Conservation (phyloP, 306 rosid genomes). For the Pachyrhizus erosus region DNA sequence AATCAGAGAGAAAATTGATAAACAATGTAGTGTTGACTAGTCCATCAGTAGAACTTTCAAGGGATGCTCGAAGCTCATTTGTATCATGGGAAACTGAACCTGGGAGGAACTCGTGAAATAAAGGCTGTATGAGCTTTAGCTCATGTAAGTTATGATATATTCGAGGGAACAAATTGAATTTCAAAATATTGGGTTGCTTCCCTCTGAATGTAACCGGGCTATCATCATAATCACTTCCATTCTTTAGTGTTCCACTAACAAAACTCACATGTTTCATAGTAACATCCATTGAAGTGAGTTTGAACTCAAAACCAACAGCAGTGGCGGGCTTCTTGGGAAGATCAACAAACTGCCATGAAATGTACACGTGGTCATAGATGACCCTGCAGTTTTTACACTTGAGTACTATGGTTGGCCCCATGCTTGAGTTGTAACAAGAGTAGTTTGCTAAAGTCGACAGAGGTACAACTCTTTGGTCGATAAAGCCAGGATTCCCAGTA, state of each 20-base stretch:
- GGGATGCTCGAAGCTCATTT: conserved; percentile 74
- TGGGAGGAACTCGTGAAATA: conserved; percentile 90
- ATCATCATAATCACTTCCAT: conserved; percentile 71
- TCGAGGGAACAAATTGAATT: conserved; percentile 83
- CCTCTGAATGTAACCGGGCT: conserved; percentile 93
- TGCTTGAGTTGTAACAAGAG: conserved; percentile 84
- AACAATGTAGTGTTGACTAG: conserved; percentile 77
- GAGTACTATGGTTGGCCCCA: conserved; percentile 74
- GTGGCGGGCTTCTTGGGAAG: conserved; percentile 83
- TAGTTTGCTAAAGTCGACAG: conserved; percentile 70
- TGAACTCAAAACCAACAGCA: conserved; percentile 95
- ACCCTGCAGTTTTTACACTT: conserved; percentile 69
- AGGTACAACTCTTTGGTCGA: conserved; percentile 65
- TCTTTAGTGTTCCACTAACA: conserved; percentile 77
- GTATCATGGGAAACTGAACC: conserved; percentile 77
- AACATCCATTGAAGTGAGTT: conserved; percentile 64
- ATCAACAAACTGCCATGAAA: conserved; percentile 91
- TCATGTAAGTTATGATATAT: conserved; percentile 70
- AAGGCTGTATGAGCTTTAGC: conserved; percentile 88
- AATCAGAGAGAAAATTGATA: conserved; percentile 83
- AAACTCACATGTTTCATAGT: conserved; percentile 66
- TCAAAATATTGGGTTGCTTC: conserved; percentile 67
- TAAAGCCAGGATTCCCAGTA: conserved; percentile 80
- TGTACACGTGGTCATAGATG: conserved; percentile 67
- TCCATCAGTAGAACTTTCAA: conserved; percentile 78